Evolutionary conservation across 306 rosid genomes (phyloP).

Genomic region (Lupinus albus): DNA sequence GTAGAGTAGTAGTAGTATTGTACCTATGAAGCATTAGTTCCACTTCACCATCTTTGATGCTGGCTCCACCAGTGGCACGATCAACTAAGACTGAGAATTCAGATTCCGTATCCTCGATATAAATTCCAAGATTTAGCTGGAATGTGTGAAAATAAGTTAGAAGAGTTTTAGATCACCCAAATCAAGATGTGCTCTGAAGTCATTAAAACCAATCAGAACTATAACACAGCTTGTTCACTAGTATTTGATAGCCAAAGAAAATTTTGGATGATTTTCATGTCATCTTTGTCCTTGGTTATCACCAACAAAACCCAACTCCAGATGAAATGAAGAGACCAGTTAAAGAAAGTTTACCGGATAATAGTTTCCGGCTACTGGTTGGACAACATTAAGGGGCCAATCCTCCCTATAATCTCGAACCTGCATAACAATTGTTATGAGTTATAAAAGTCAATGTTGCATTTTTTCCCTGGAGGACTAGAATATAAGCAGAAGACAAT

Average conservation of each 20-base stretch:
- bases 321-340: constrained; percentile 10
- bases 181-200: not conserved
- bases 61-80: constrained; percentile 85
- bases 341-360: constrained; percentile 68
- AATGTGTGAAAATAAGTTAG: constrained; percentile 10
- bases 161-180: constrained; percentile 6
- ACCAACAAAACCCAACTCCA: not conserved
- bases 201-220: not conserved
- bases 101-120: constrained; percentile 59
- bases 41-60: constrained; percentile 79
- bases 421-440: constrained; percentile 48
- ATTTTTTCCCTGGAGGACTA: not conserved
- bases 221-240: not conserved
- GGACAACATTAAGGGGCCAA: constrained; percentile 76
- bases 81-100: constrained; percentile 89
- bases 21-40: constrained; percentile 96
- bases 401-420: constrained; percentile 74
- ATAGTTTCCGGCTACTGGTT: constrained; percentile 90
- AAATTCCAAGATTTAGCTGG: constrained; percentile 90
- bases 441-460: constrained; percentile 29
- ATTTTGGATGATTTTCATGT: not conserved
- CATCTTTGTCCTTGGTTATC: not conserved
- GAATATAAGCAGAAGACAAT: constrained; percentile 12
- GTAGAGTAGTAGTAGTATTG: not conserved
- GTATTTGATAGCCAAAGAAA: not conserved